These are phyloP conservation scores for Pseudogymnoascus sp. DNA, from an alignment of 2,329 filamentous ascomycete genomes.

Conservation along the genomic window DNA sequence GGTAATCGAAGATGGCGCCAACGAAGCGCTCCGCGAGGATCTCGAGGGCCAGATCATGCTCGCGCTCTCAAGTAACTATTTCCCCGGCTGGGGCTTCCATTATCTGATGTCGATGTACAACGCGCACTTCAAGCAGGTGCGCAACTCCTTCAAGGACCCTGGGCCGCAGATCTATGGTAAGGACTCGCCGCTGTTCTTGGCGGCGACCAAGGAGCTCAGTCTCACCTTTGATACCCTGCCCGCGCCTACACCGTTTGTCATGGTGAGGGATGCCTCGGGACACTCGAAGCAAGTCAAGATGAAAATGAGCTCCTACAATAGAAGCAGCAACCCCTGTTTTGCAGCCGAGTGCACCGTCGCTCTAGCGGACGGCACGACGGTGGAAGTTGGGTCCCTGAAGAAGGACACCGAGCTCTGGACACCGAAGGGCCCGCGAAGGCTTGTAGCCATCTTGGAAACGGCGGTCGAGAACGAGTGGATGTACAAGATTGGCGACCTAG, in stretches of 20 bases:
- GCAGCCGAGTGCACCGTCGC: constrained; percentile 39
- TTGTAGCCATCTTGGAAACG: constrained; percentile 45
- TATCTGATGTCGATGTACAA: constrained; percentile 48
- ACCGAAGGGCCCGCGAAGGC: constrained; percentile 38
- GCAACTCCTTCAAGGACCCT: constrained; percentile 54
- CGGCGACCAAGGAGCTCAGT: constrained; percentile 42
- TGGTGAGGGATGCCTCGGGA: constrained; percentile 4
- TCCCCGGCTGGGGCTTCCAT: constrained; percentile 45
- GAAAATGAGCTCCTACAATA: constrained; percentile 38
- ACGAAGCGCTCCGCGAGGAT: constrained; percentile 41
- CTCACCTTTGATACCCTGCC: constrained; percentile 30
- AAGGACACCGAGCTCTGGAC: constrained; percentile 42
- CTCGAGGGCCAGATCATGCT: constrained; percentile 44
- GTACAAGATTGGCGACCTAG: constrained; percentile 34
- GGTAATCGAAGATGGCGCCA: constrained; percentile 31
- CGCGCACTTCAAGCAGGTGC: constrained; percentile 48
- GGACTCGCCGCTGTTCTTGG: constrained; percentile 42
- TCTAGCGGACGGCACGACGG: constrained; percentile 33
- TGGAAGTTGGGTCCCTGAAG: constrained; percentile 37
- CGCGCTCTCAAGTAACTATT: constrained; percentile 36
- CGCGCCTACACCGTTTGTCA: constrained; percentile 18
- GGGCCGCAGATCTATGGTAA: constrained; percentile 47
- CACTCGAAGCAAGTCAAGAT: constrained; percentile 13
- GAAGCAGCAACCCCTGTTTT: constrained; percentile 40
- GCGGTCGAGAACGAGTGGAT: constrained; percentile 33